phyloP scores from a whole-genome alignment of 2,329 filamentous ascomycete genomes.

The Sclerotiophoma versabilis region DNA sequence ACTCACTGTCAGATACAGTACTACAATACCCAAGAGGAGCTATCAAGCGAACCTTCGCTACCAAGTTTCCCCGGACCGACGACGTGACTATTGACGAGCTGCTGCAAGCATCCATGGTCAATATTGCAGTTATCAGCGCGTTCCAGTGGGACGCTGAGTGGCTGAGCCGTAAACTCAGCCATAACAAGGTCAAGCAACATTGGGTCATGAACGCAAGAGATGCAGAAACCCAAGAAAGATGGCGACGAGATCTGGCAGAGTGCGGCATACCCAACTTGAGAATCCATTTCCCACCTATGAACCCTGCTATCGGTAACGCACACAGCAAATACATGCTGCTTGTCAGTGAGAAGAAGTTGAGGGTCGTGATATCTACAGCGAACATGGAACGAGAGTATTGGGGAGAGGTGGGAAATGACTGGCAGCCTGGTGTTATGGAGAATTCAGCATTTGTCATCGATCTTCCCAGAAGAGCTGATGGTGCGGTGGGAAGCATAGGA shows the following conservation, averaged over 20 bases:
- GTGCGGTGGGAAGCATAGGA: constrained; percentile 31
- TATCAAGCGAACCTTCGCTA: constrained; percentile 83
- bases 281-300: constrained; percentile 83
- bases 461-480: constrained; percentile 66
- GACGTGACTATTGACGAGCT: constrained; percentile 92
- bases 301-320: constrained; percentile 74
- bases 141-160: constrained; percentile 87
- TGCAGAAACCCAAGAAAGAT: constrained; percentile 43
- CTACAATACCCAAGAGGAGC: constrained; percentile 65
- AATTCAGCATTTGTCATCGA: constrained; percentile 87
- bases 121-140: constrained; percentile 82
- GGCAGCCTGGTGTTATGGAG: constrained; percentile 45
- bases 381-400: constrained; percentile 89
- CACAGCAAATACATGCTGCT: constrained; percentile 94
- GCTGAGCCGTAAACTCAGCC: constrained; percentile 72
- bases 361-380: constrained; percentile 84
- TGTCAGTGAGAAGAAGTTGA: constrained; percentile 75
- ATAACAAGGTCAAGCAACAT: constrained; percentile 58
- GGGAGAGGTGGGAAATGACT: constrained; percentile 73
- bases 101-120: constrained; percentile 73
- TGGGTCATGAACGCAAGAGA: constrained; percentile 68
- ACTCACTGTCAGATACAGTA: background rate
- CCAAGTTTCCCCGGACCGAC: constrained; percentile 67
- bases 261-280: constrained; percentile 61
- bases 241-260: constrained; percentile 38